Base-by-base conservation (phyloP, 2,329 filamentous ascomycete genomes). In the Colletotrichum limetticola region DNA sequence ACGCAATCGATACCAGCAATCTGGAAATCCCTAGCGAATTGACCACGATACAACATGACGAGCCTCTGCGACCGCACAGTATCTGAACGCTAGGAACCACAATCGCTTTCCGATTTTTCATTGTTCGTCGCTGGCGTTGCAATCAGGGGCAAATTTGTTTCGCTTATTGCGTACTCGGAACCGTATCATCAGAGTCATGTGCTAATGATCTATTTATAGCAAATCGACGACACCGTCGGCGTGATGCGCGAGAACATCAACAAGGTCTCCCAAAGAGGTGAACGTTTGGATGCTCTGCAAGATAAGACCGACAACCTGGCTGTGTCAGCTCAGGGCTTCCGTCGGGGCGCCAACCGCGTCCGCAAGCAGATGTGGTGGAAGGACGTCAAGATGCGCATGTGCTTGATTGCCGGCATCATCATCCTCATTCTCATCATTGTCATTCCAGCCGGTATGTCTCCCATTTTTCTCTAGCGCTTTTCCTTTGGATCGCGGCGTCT, bases 351-450 rank as follows among this genome's bases (percentile, higher is more conserved):
- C 85, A 99, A 98, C 88, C 90, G 95, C 79, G 96, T 99, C 78
- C 92, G 97, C 84, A 96, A 95, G 89, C 92, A 97, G 85, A 98
- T 98, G 96, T 98, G 96, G 96, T 98, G 95, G 96, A 98, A 98
- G 90, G 96, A 98, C 82, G 97, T 98, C 95, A 98, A 98, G 91
- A 99, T 99, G 97, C 92, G 97, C 84, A 97, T 98, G 89, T 98
- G 96, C 86, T 88, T 99, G 78, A 93, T 97, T 81, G 89, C 92
- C 72, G 97, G 95, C 80, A 93, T 99, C 84, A 93, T 98, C 83
- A 90, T 98, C 78, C 89, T 99, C 78, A 90, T 99, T 77, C 87
- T 97, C 78, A 91, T 99, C 83, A 98, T 99, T 83, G 97, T 99
- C 81, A 92, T 98, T 78, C 97, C 97, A 77, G 89, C 93, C 78